Evolutionary conservation across 345 rosid species (phyloP).

Genomic region (Linum usitatissimum): DNA sequence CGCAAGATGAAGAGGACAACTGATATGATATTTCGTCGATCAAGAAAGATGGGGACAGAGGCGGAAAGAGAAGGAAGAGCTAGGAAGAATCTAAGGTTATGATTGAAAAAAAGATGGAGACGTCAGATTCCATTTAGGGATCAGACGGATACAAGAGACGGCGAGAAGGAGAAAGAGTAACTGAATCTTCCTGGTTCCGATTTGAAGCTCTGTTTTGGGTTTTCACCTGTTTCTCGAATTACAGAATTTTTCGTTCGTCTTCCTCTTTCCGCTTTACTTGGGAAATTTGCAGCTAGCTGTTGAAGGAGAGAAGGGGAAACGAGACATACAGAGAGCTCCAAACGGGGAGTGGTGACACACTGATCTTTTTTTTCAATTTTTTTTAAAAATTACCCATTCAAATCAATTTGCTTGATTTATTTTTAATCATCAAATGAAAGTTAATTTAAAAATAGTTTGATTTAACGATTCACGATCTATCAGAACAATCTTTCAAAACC

Average conservation of each 20-base stretch:
- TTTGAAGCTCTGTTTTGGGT: background rate
- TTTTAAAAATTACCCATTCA: too few relatives aligned
- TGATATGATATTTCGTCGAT: slow-evolving; percentile 6
- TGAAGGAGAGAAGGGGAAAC: too few relatives aligned
- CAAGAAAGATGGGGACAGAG: background rate
- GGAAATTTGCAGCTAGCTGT: background rate
- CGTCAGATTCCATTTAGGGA: slow-evolving; percentile 77
- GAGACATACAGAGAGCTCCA: too few relatives aligned
- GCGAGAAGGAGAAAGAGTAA: slow-evolving; percentile 9
- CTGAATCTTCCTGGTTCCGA: slow-evolving; percentile 1
- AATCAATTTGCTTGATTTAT: too few relatives aligned
- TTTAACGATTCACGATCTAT: too few relatives aligned
- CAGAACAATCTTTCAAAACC: too few relatives aligned
- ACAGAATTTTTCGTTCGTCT: background rate
- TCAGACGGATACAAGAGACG: background rate
- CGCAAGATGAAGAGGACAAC: slow-evolving; percentile 1
- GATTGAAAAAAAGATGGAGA: slow-evolving; percentile 28
- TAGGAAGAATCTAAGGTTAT: slow-evolving; percentile 20
- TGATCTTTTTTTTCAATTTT: too few relatives aligned
- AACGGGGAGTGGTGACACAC: too few relatives aligned
- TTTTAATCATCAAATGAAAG: too few relatives aligned
- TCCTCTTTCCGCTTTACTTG: background rate
- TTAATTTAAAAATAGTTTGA: too few relatives aligned
- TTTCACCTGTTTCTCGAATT: background rate
- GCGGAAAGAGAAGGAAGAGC: slow-evolving; percentile 1